phyloP scores from a whole-genome alignment of 1,284 basidiomycete genomes.

The Agaricales sp. region DNA sequence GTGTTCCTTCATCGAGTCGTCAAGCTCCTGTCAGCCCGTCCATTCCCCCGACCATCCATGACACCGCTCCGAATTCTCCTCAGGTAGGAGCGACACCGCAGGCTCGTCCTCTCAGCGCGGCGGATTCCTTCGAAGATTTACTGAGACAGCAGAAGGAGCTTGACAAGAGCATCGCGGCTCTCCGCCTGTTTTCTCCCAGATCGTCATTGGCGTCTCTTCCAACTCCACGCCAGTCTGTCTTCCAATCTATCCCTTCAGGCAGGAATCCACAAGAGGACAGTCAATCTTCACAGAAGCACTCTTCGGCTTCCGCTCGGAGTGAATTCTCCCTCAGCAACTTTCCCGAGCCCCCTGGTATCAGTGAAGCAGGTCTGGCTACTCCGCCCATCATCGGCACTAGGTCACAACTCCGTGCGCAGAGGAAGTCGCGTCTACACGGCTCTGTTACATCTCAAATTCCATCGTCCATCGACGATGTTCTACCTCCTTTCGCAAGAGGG shows the following conservation, averaged over 20 bases:
- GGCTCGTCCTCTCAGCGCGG: conserved; percentile 15
- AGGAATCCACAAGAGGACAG: conserved; percentile 13
- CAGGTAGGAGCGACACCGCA: conserved; percentile 5
- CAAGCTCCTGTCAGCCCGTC: conserved; percentile 23
- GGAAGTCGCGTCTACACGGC: conserved; percentile 7
- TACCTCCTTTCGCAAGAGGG: conserved; percentile 14
- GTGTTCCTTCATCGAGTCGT: conserved; percentile 10
- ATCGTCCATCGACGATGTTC: conserved; percentile 4
- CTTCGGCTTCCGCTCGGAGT: conserved; percentile 32
- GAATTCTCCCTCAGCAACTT: conserved; percentile 65
- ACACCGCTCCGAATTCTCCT: conserved; percentile 18
- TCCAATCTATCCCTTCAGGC: conserved; percentile 12
- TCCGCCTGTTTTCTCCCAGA: conserved; percentile 36
- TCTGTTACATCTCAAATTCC: conserved; percentile 5
- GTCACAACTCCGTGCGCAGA: conserved; percentile 2
- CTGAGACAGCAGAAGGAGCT: conserved; percentile 53
- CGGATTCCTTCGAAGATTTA: conserved; percentile 39
- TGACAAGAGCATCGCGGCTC: conserved; percentile 51
- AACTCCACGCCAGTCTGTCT: conserved; percentile 4
- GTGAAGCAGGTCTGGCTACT: conserved; percentile 8
- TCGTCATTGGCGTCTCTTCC: conserved; percentile 9
- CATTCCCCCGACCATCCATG: conserved; percentile 38
- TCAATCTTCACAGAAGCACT: conserved; percentile 3
- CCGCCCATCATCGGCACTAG: conserved; percentile 4
- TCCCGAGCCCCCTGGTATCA: conserved; percentile 45